phyloP scores from a whole-genome alignment of 257 asterid species.

The Galeopsis tetrahit region DNA sequence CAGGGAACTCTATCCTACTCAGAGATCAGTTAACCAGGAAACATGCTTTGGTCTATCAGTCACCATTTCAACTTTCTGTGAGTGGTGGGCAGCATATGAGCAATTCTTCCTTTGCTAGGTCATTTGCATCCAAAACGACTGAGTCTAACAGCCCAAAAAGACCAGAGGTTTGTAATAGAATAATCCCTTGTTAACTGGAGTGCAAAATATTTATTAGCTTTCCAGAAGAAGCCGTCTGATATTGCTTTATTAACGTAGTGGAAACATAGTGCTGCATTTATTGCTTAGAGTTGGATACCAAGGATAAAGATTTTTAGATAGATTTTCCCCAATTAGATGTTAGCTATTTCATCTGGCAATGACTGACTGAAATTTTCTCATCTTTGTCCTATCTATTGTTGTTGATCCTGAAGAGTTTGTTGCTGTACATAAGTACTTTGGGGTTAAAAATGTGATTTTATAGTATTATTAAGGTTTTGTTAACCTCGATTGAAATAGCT shows the following conservation, averaged over 20 bases:
- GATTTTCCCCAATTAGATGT: not conserved
- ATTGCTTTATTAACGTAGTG: constrained; percentile 3
- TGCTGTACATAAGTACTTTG: not conserved
- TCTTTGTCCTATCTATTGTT: constrained; percentile 7
- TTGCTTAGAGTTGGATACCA: not conserved
- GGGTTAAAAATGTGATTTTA: not conserved
- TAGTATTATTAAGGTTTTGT: not conserved
- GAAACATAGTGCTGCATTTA: not conserved
- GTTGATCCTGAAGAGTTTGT: constrained; percentile 1
- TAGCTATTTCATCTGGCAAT: constrained; percentile 9
- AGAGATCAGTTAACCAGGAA: constrained; percentile 39
- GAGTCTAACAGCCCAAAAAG: constrained; percentile 48
- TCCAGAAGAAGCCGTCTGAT: constrained; percentile 11
- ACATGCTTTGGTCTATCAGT: constrained; percentile 38
- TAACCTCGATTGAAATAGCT: not conserved
- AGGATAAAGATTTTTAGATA: not conserved
- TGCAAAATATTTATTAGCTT: not conserved
- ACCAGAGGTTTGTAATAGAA: constrained; percentile 62
- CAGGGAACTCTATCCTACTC: constrained; percentile 55
- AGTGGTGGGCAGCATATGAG: constrained; percentile 39
- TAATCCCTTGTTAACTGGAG: not conserved
- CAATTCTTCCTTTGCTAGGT: constrained; percentile 49
- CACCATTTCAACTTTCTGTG: constrained; percentile 52
- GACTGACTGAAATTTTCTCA: not conserved
- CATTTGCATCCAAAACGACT: constrained; percentile 67